Percentiles rank a stretch among this genome's conserved stretches.
Evolutionary conservation across 2,329 filamentous ascomycete species (phyloP).

Genomic region (Claviceps sorghi): DNA sequence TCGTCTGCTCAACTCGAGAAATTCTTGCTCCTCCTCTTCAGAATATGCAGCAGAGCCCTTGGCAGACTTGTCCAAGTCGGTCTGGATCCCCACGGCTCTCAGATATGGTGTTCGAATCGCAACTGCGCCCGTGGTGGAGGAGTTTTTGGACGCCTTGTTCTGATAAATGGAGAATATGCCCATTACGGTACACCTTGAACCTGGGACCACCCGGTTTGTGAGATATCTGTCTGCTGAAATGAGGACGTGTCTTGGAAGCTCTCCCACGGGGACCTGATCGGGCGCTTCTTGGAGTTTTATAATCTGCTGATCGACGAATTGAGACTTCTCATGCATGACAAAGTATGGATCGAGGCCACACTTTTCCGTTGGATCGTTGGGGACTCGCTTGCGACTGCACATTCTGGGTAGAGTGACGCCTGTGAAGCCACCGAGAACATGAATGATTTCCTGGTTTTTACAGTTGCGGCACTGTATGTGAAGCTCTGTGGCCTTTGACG

Average conservation of each 20-base stretch:
- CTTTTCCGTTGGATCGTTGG: slow-evolving; percentile 53
- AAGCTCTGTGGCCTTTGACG: slow-evolving; percentile 81
- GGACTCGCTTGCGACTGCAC: slow-evolving; percentile 50
- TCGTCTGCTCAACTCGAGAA: slow-evolving; percentile 73
- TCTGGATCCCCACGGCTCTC: slow-evolving; percentile 80
- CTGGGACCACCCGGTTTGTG: slow-evolving; percentile 88
- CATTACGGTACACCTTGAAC: slow-evolving; percentile 87
- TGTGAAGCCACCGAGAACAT: slow-evolving; percentile 72
- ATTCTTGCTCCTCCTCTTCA: slow-evolving; percentile 95
- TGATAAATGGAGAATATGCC: slow-evolving; percentile 98
- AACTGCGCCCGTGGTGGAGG: slow-evolving; percentile 61
- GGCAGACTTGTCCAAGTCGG: slow-evolving; percentile 75
- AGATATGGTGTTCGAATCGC: slow-evolving; percentile 94
- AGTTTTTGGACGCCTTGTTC: slow-evolving; percentile 71
- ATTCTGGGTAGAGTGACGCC: slow-evolving; percentile 71
- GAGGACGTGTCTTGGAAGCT: slow-evolving; percentile 84
- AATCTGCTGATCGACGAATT: slow-evolving; percentile 94
- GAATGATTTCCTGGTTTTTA: slow-evolving; percentile 53
- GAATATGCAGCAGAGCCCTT: slow-evolving; percentile 75
- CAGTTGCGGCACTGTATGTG: slow-evolving; percentile 83
- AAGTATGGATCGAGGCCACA: slow-evolving; percentile 94
- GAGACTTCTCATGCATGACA: slow-evolving; percentile 83
- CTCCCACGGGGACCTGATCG: slow-evolving; percentile 92
- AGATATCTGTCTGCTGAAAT: slow-evolving; percentile 94
- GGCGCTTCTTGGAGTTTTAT: slow-evolving; percentile 96